Base-by-base conservation (phyloP, 2,329 filamentous ascomycete species). In the Ceratocystis diversiconidia region DNA sequence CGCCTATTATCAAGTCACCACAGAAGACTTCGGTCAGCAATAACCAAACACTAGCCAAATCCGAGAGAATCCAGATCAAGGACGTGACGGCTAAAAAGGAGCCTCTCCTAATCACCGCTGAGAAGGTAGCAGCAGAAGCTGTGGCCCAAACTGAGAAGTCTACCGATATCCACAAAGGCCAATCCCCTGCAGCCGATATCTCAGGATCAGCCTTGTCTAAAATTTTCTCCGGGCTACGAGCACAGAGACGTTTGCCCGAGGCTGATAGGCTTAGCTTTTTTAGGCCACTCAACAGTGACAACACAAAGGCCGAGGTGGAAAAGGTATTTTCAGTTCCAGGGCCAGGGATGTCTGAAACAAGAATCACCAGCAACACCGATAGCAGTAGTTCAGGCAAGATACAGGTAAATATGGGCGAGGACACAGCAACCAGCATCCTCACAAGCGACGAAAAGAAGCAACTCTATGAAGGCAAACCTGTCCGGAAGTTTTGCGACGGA, bases 401-500 rank as follows among this genome's bases (percentile, higher is more conserved):
- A 73, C 25, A 59, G 28, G 55, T n/a, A 2, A 59, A 36, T 32
- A 32, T 60, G 12, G 15, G 12, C 5, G 59, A 44, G 15, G 60
- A 62, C 6, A 46, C 64, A 22, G 19, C 64, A 12, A 59, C 25
- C 12, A 57, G 77, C 10, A 77, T 79, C 28, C 77, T 83, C 46
- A 78, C 75, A 1, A 77, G 79, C 55, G 78, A 83, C 59, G 84
- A 87, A 68, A 79, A 84, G 36, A 75, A 78, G 15, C 73, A 77
- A 2, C 76, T 87, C 5, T 76, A 79, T n/a, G 76, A 79, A 1
- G 84, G 84, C 61, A 78, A 79, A 68, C 76, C 83, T 10, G 82
- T 87, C 7, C 81, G 80, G 67, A 87, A 86, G 72, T 74, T 85
- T 48, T 75, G 75, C 61, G 74, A 75, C 62, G 85, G 84, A 65